Evolutionary conservation across 2,329 filamentous ascomycete species (phyloP).

Genomic region (Sarocladium kiliense): DNA sequence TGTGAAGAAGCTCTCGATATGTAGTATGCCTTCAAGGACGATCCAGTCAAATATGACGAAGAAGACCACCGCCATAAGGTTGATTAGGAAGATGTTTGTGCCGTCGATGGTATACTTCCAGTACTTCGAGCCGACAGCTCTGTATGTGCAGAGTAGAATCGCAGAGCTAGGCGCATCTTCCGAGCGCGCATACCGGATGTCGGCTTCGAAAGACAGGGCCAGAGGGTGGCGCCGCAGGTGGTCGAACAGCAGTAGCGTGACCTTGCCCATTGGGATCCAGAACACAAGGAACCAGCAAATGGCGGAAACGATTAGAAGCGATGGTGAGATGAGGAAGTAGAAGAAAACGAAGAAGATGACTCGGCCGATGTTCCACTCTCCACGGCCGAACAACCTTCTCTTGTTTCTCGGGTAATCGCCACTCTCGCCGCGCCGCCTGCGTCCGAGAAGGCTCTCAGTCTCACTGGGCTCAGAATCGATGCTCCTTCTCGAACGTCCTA

Average conservation of each 20-base stretch:
- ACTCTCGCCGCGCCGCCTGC: constrained; percentile 47
- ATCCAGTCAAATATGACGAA: constrained; percentile 94
- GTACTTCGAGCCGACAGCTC: constrained; percentile 88
- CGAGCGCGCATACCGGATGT: constrained; percentile 65
- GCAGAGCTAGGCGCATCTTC: constrained; percentile 71
- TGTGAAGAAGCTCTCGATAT: constrained; percentile 68
- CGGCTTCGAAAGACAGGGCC: constrained; percentile 87
- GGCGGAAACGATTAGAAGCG: constrained; percentile 76
- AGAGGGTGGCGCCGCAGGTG: constrained; percentile 90
- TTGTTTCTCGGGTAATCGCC: constrained; percentile 49
- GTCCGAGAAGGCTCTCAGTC: constrained; percentile 80
- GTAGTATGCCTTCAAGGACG: constrained; percentile 64
- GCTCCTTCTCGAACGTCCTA: constrained; percentile 82
- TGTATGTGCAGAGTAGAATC: constrained; percentile 93
- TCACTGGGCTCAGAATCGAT: constrained; percentile 80
- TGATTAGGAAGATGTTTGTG: constrained; percentile 98
- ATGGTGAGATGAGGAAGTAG: constrained; percentile 84
- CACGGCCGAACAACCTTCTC: constrained; percentile 85
- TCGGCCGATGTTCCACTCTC: constrained; percentile 90
- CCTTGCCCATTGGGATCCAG: constrained; percentile 97
- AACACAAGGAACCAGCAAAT: constrained; percentile 97
- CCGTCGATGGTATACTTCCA: constrained; percentile 99
- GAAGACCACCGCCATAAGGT: constrained; percentile 85
- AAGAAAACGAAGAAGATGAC: constrained; percentile 97
- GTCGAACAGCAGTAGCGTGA: constrained; percentile 82